These are phyloP conservation scores for Parachlorella kessleri DNA, from an alignment of 139 green algal genomes.

Conservation along the genomic window DNA sequence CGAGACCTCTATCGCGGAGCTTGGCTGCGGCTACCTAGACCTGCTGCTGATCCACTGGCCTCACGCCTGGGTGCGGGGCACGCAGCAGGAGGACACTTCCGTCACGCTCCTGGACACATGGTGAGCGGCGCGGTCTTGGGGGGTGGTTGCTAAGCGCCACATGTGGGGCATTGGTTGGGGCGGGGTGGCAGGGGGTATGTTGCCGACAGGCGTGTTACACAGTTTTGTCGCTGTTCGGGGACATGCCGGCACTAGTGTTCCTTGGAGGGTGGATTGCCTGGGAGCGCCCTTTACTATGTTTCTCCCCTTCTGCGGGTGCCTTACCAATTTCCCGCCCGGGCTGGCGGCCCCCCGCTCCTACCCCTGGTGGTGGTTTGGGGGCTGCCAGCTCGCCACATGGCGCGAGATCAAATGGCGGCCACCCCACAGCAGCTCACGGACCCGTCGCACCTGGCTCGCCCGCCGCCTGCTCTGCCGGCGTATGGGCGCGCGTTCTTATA, in stretches of 20 bases:
- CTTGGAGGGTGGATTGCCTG: too few relatives aligned
- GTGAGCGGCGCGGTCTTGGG: slow-evolving; percentile 17
- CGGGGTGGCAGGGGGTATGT: too few relatives aligned
- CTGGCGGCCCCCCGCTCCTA: too few relatives aligned
- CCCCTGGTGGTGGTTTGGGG: too few relatives aligned
- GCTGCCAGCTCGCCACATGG: too few relatives aligned
- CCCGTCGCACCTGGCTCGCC: neutral
- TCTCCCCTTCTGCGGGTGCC: slow-evolving; percentile 47
- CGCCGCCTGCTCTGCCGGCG: too few relatives aligned
- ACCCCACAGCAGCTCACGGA: slow-evolving; percentile 45
- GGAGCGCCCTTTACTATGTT: too few relatives aligned
- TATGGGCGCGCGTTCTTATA: neutral
- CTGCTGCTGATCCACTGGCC: slow-evolving; percentile 87
- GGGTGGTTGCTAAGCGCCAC: neutral
- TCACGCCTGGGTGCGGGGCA: slow-evolving; percentile 65
- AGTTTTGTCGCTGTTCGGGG: too few relatives aligned
- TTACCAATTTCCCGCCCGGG: slow-evolving; percentile 78
- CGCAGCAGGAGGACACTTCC: slow-evolving; percentile 29
- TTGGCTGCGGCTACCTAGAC: slow-evolving; percentile 82
- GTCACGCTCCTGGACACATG: slow-evolving; percentile 66
- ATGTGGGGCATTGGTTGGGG: too few relatives aligned
- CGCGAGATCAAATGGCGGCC: slow-evolving; percentile 75
- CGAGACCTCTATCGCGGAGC: slow-evolving; percentile 61
- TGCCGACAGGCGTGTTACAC: too few relatives aligned
- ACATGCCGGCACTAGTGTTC: too few relatives aligned